Evolutionary conservation across 1,284 basidiomycete species (phyloP), one percentile per base, ranked within the genome.

Genomic region (Anthracocystis setariae): DNA sequence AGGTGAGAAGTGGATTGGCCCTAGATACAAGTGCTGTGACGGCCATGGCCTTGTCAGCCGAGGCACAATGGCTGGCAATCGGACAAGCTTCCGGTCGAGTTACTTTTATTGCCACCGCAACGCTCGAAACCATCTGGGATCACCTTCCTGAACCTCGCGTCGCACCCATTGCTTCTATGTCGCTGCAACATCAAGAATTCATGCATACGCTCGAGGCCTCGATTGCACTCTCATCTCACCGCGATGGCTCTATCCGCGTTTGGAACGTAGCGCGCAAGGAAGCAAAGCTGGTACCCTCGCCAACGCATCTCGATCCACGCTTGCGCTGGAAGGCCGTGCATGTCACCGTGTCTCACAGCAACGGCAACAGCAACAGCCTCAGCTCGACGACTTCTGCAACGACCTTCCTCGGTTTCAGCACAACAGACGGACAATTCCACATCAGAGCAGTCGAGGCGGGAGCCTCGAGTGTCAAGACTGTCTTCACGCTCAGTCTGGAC

Each of bases 71-170:
- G 69, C 79, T 92, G 17, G 88, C 85, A 27, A 86, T 88, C 15
- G 88, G 88, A 8, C 89, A 90, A 1, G 86, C 88, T 40, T 86
- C 87, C 0, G 91, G 91, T 3, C 84, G 88, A 9, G 85, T 93
- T 23, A 89, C 89, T 0, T 77, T 92, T 13, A 37, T 72, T 33
- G 48, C 53, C 8, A 44, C 57, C 18, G 50, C 62, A 1, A 59
- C 49, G 8, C 23, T 73, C 15, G 42, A 60, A n/a, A 42, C 50
- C 15, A 38, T 70, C 9, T 72, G 60, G 57, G 59, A 69, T 23
- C 18, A 43, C 18, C 20, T 55, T 0, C 43, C 61, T 0, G 37
- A 24, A 8, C 48, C 45, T 18, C 37, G 25, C 25, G 42, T 45
- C 23, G 56, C 46, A 37, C 43, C 63, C 0, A 46, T 75, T 33